Conservation (phyloP, 163 green algal species). For the Chlamydomonas reinhardtii region DNA sequence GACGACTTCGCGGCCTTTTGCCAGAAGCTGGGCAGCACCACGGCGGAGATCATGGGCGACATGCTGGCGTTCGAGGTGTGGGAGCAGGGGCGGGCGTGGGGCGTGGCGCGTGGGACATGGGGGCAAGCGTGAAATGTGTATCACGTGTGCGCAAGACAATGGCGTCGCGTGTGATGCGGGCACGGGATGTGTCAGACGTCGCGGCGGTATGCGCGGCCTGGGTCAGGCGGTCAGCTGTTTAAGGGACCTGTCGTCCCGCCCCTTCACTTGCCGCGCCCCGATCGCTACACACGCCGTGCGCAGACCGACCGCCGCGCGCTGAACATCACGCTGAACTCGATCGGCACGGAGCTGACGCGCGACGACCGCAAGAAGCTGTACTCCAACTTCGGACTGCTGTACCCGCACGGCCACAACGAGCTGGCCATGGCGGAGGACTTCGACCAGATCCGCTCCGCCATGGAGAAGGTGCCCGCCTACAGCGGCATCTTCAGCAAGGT, state of each 20-base stretch:
- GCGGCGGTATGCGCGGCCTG: too few species aligned
- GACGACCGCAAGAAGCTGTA: constrained; percentile 97
- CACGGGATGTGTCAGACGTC: too few species aligned
- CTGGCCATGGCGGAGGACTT: constrained; percentile 94
- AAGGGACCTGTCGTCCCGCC: too few species aligned
- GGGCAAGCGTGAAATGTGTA: too few species aligned
- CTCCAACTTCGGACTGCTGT: constrained; percentile 95
- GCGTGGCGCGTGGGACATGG: too few species aligned
- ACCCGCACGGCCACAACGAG: constrained; percentile 94
- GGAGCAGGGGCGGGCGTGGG: neutral
- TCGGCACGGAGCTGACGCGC: constrained; percentile 97
- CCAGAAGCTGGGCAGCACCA: constrained; percentile 88
- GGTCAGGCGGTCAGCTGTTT: too few species aligned
- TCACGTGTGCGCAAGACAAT: too few species aligned
- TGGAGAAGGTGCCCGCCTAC: constrained; percentile 97
- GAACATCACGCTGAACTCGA: constrained; percentile 99
- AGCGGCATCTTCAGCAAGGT: constrained; percentile 93
- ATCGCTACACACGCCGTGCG: neutral
- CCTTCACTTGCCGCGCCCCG: too few species aligned
- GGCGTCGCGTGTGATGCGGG: too few species aligned
- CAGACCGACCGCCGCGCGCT: constrained; percentile 95
- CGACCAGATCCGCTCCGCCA: constrained; percentile 93
- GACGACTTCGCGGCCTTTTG: constrained; percentile 93
- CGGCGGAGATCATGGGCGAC: constrained; percentile 92
- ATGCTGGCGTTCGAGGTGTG: constrained; percentile 95